A percentile compares a stretch with the other conserved stretches of the same genome.
Evolutionary conservation across 2,329 filamentous ascomycete genomes (phyloP).

Genomic region (Trichophyton equinum): DNA sequence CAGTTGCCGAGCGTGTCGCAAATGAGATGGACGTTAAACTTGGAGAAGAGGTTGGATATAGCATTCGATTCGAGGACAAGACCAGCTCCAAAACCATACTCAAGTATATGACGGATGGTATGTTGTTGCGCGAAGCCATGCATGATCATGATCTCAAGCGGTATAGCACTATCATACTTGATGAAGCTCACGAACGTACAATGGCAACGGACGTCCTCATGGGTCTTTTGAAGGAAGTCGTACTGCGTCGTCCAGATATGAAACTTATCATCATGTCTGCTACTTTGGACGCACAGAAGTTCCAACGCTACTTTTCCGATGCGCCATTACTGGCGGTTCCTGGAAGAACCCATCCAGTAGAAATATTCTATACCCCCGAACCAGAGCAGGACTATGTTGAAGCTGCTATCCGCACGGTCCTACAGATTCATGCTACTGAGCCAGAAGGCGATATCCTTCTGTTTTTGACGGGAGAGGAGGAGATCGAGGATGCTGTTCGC

Average conservation of each 20-base stretch:
- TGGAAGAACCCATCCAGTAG: slow-evolving; percentile 87
- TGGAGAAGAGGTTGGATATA: slow-evolving; percentile 94
- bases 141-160: slow-evolving; percentile 82
- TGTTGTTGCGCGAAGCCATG: slow-evolving; percentile 93
- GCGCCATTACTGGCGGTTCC: slow-evolving; percentile 88
- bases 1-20: slow-evolving; percentile 92
- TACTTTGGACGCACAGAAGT: slow-evolving; percentile 93
- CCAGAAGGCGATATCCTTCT: slow-evolving; percentile 83
- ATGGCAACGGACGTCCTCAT: slow-evolving; percentile 95
- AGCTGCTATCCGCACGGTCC: slow-evolving; percentile 81
- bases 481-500: slow-evolving; percentile 90
- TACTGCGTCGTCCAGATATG: slow-evolving; percentile 67
- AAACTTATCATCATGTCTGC: slow-evolving; percentile 99
- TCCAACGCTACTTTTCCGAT: slow-evolving; percentile 92
- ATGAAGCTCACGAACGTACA: slow-evolving; percentile 96
- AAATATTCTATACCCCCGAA: slow-evolving; percentile 97
- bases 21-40: slow-evolving; percentile 90
- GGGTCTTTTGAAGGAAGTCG: slow-evolving; percentile 86
- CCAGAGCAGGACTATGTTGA: slow-evolving; percentile 95
- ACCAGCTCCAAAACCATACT: slow-evolving; percentile 79
- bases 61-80: slow-evolving; percentile 95
- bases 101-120: slow-evolving; percentile 99
- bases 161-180: slow-evolving; percentile 96
- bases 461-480: slow-evolving; percentile 94
- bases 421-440: slow-evolving; percentile 93